Base-by-base conservation (phyloP, 2,329 filamentous ascomycete species). In the Mycosphaerella arachidis region DNA sequence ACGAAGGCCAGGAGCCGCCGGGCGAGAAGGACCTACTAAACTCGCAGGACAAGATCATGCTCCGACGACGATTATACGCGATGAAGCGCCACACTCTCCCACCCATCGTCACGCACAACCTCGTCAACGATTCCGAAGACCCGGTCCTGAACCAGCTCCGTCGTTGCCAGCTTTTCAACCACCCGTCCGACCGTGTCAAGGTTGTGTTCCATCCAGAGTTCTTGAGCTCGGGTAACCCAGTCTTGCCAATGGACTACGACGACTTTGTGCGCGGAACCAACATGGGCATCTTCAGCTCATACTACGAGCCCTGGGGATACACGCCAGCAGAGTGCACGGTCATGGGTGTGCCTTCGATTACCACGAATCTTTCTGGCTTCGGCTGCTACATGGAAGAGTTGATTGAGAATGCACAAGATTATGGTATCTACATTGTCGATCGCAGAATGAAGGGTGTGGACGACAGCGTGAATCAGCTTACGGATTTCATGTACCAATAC, bases 311-410 rank as follows among this genome's bases (percentile, higher is more conserved):
- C 8, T 99, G 94, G 94, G 94, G 94, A 50, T 99, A 99, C 77
- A 99, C 94, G 1, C 94, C 93, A 0, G 93, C 94, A 55, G 94
- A 97, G 76, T 99, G 94, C 77, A 97, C 94, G 0, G 94, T 97
- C 64, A 97, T 97, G 94, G 94, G 94, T 69, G 92, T 99, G 45
- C 94, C 94, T 48, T 96, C 91, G 76, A 97, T 99, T 77, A 97
- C 94, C 10, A 97, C 93, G 30, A 99, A 99, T 76, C 80, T 99
- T 48, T 97, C 94, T 6, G 94, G 94, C 20, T 99, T 99, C 71
- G 94, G 94, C 53, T 97, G 94, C 78, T 97, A 99, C 77, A 99
- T 99, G 94, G 94, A 99, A 76, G 94, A 97, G 77, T 79, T 97
- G 67, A 97, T 99, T 67, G 93, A 97, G 78, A 97, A 97, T 77